A percentile compares a stretch with the other conserved stretches of the same genome.
Evolutionary conservation across 2,329 filamentous ascomycete species (phyloP).

Genomic region (Monosporascus sp.): DNA sequence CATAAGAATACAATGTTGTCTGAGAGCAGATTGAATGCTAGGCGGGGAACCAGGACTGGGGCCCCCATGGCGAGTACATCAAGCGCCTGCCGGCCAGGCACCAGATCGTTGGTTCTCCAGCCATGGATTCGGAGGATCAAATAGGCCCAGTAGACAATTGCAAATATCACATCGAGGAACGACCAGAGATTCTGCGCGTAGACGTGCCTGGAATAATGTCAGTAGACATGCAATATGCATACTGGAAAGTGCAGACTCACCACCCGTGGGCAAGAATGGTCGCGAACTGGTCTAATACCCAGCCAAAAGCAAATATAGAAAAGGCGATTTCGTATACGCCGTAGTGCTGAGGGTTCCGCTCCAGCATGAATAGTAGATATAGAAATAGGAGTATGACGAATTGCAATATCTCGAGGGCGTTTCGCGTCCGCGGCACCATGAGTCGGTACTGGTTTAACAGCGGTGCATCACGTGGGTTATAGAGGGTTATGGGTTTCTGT

Average conservation of each 20-base stretch:
- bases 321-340: conserved; percentile 61
- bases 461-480: conserved; percentile 70
- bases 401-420: conserved; percentile 68
- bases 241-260: conserved; percentile 28
- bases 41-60: conserved; percentile 68
- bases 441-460: conserved; percentile 80
- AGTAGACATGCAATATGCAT: conserved; percentile 1
- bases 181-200: conserved; percentile 89
- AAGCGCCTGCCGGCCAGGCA: conserved; percentile 59
- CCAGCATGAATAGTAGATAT: conserved; percentile 68
- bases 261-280: conserved; percentile 70
- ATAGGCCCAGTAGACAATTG: conserved; percentile 65
- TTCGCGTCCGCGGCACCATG: conserved; percentile 74
- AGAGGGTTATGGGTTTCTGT: conserved; percentile 73
- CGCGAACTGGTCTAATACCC: conserved; percentile 73
- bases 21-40: conserved; percentile 78
- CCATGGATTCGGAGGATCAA: conserved; percentile 63
- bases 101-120: conserved; percentile 43
- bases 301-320: conserved; percentile 68
- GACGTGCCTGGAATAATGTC: conserved; percentile 52
- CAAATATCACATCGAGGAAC: conserved; percentile 76
- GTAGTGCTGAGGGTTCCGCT: conserved; percentile 53
- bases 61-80: conserved; percentile 77
- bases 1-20: conserved; percentile 82
- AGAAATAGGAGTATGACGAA: conserved; percentile 65